Evolutionary conservation across 2,329 filamentous ascomycete species (phyloP), one percentile per base, ranked within the genome.

Genomic region (Teratosphaeria gauchensis): DNA sequence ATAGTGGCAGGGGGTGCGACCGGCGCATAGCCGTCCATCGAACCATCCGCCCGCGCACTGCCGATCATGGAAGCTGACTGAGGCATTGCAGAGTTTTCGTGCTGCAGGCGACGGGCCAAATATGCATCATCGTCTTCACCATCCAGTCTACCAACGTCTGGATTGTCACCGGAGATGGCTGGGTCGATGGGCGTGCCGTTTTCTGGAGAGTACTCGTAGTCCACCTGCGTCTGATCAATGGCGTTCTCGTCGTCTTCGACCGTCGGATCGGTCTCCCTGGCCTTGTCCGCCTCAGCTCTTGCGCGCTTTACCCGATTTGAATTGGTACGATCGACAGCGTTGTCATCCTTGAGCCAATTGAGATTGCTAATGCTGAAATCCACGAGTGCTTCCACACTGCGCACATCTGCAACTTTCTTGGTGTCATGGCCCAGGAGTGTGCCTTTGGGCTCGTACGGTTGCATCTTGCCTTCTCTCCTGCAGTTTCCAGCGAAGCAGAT

Each of bases 371-470:
- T 80, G 30, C 89, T 85, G 73, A 96, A 96, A 70, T 97, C 91
- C 8, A 97, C 90, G 24, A 97, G 80, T 28, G 85, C 87, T 72
- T 97, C 92, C 5, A 96, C 85, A 68, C 92, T 96, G 61, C 94
- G 85, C 56, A 89, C 87, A 73, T 99, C 94, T 1, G 94, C 92
- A 54, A 97, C 86, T 35, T 88, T 87, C 57, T 85, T 88, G 0
- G 94, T 99, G 65, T 97, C 91, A 67, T 96, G 91, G 0, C 94
- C 94, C 1, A 97, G 82, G 1, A 92, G 78, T 0, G 91, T 96
- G 59, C 88, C 90, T 67, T 90, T 94, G 0, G 94, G 94, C 56
- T 88, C 84, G 68, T 96, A 96, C 0, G 92, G 89, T 4, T 79
- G 80, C 66, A 88, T 88, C n/a, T 82, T 84, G 8, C 78, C 76